Percentiles rank a stretch among this genome's conserved stretches.
Evolutionary conservation across 805 yeast species (phyloP).

Genomic region (Myxozyma udenii): DNA sequence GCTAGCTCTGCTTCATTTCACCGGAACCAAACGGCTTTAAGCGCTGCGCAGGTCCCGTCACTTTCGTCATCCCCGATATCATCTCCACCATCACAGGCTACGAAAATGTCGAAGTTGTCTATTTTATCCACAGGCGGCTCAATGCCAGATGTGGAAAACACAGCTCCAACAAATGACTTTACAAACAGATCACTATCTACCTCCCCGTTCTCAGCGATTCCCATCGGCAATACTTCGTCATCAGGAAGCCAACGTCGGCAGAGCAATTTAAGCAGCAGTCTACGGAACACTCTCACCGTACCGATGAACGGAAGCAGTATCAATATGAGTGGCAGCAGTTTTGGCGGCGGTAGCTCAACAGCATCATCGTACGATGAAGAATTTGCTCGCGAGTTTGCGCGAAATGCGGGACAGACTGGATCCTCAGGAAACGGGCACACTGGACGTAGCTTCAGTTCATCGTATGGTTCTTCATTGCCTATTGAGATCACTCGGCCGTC

Average conservation of each 20-base stretch:
- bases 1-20: constrained; percentile 18
- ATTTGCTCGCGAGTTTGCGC: background rate
- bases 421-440: background rate
- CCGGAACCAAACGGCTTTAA: background rate
- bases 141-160: too few relatives aligned
- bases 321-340: background rate
- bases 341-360: background rate
- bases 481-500: constrained; percentile 14
- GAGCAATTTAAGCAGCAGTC: background rate
- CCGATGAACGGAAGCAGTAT: background rate
- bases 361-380: constrained; percentile 15
- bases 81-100: background rate
- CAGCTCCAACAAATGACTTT: too few relatives aligned
- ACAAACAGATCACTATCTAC: too few relatives aligned
- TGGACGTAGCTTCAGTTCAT: constrained; percentile 1
- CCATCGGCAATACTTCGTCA: too few relatives aligned
- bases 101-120: too few relatives aligned
- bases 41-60: background rate
- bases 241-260: too few relatives aligned
- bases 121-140: too few relatives aligned
- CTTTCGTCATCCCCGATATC: constrained; percentile 1
- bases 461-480: constrained; percentile 22
- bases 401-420: background rate
- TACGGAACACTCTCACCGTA: background rate
- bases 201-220: too few relatives aligned